A percentile compares a stretch with the other conserved stretches of the same genome.
Conservation (phyloP, 208 protist species). For the Naegleria gruberi region DNA sequence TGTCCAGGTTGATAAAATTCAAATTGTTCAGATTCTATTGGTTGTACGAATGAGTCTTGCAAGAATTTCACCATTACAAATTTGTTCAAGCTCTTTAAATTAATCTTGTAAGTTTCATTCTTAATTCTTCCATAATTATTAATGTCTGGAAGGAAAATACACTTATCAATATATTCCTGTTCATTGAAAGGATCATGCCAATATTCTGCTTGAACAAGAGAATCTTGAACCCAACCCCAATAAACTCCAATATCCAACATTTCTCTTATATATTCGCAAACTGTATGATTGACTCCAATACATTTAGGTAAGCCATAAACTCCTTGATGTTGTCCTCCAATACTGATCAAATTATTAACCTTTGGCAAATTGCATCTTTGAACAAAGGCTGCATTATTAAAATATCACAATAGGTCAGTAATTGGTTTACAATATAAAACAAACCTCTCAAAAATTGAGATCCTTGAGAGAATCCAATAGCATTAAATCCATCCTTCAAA, state of each 20-base stretch:
- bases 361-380: slow-evolving; percentile 37
- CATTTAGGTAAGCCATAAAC: slow-evolving; percentile 35
- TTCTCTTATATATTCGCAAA: slow-evolving; percentile 31
- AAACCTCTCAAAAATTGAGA: slow-evolving; percentile 13
- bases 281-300: slow-evolving; percentile 1
- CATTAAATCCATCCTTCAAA: slow-evolving; percentile 42
- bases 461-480: slow-evolving; percentile 45
- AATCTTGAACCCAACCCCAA: slow-evolving; percentile 23
- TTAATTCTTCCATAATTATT: slow-evolving; percentile 41
- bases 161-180: slow-evolving; percentile 31
- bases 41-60: slow-evolving; percentile 29
- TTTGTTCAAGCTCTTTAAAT: slow-evolving; percentile 32
- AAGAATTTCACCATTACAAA: slow-evolving; percentile 41
- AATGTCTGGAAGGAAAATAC: slow-evolving; percentile 44
- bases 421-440: not conserved
- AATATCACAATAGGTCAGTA: not conserved
- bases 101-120: slow-evolving; percentile 40
- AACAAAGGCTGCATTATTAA: slow-evolving; percentile 35
- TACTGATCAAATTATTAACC: slow-evolving; percentile 37
- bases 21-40: slow-evolving; percentile 43
- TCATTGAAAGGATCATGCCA: slow-evolving; percentile 39
- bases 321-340: slow-evolving; percentile 49
- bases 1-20: slow-evolving; percentile 41
- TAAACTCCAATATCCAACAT: slow-evolving; percentile 23
- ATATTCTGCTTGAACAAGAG: slow-evolving; percentile 34